Evolutionary conservation across 331 rosid genomes (phyloP).

Genomic region (Saraca asoca): DNA sequence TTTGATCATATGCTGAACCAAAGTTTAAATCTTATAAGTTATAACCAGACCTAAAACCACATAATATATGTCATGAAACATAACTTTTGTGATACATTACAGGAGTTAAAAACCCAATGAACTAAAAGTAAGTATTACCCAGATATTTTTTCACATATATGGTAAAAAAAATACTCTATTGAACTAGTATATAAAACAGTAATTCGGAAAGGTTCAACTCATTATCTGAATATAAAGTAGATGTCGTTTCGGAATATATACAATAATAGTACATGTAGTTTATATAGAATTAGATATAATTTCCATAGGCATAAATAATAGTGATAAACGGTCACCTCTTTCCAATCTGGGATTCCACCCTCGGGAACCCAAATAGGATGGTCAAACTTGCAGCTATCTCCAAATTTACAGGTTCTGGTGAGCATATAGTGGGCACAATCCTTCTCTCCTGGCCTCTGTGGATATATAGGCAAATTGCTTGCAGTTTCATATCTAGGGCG

Average conservation of each 20-base stretch:
- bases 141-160: background rate
- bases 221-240: slow-evolving; percentile 36
- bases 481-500: slow-evolving; percentile 90
- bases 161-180: slow-evolving; percentile 24
- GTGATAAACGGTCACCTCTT: slow-evolving; percentile 92
- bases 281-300: slow-evolving; percentile 43
- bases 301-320: slow-evolving; percentile 55
- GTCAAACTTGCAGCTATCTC: slow-evolving; percentile 98
- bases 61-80: too few relatives aligned
- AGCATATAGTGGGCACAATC: slow-evolving; percentile 98
- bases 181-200: slow-evolving; percentile 29
- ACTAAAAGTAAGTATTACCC: background rate
- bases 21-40: too few relatives aligned
- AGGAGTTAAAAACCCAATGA: too few relatives aligned
- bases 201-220: slow-evolving; percentile 30
- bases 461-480: slow-evolving; percentile 88
- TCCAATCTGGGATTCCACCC: slow-evolving; percentile 99
- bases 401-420: slow-evolving; percentile 98
- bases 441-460: slow-evolving; percentile 99
- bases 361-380: slow-evolving; percentile 99
- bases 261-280: slow-evolving; percentile 31
- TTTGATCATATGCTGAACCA: too few relatives aligned
- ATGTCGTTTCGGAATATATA: slow-evolving; percentile 33
- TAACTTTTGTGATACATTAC: too few relatives aligned
- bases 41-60: too few relatives aligned